Evolutionary conservation across 1,139 yeast species (phyloP), one percentile per base, ranked within the genome.

Genomic region (Sugiyamaella castrensis): DNA sequence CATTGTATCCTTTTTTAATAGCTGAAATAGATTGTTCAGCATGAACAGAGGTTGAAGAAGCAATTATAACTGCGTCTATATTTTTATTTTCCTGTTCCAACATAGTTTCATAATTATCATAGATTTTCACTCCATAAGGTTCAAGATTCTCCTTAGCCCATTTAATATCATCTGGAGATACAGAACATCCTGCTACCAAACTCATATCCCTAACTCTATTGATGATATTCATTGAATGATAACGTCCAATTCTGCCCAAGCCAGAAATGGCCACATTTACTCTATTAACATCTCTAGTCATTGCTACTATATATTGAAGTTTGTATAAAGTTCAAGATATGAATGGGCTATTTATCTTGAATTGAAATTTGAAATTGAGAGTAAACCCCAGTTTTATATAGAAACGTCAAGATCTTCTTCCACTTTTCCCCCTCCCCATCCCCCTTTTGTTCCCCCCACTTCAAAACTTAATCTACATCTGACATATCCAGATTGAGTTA

Each of bases 171-270:
- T 45, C 54, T 24, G 55, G 43, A 24, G 47, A 47, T 19, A 59
- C 53, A 16, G 59, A 48, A 46, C 59, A 57, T 2, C 50, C 61
- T 11, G 61, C 61, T 19, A 57, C 61, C 8, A 57, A 53, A 12
- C 53, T 50, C 13, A 56, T 46, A 24, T 52, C 52, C 4, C 57
- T 47, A 13, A 51, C 50, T 24, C 55, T 46, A 19, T 50, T 52
- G 34, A 57, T 34, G 40, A 57, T 39, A 50, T 56, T 56, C 44
- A 40, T 44, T 31, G 60, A 50, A 37, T 57, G 61, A 37, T 57
- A 53, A 37, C 51, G 44, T 27, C 61, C 61, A 41, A 57, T 57
- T 34, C 61, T 50, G 30, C 61, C 61, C 33, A 57, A 48, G 15
- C 61, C 61, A 16, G 36, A 29, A 27, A 40, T 40, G 12, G 43